Percentiles rank a stretch among this genome's conserved stretches.
Conservation (phyloP, 108 stramenopile genomes). For the Nitzschia palea region DNA sequence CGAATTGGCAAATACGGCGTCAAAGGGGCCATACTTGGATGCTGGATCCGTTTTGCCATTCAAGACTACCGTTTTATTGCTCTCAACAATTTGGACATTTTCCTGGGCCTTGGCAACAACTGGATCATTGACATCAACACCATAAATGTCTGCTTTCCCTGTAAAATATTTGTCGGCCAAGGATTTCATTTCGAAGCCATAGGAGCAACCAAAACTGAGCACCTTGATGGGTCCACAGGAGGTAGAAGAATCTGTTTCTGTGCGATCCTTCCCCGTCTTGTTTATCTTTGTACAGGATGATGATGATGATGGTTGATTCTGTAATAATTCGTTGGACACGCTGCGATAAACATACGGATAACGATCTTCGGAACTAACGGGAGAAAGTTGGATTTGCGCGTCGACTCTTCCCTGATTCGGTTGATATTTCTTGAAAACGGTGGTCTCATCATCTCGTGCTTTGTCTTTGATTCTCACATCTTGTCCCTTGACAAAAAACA, state of each 20-base stretch:
- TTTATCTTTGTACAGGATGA: neutral
- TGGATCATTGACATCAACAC: neutral
- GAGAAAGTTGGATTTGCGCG: neutral
- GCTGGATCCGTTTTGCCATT: neutral
- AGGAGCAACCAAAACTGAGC: neutral
- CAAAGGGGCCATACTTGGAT: neutral
- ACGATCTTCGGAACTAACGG: neutral
- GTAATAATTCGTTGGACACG: neutral
- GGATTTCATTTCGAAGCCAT: constrained; percentile 4
- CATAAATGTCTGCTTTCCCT: constrained; percentile 2
- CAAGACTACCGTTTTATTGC: neutral
- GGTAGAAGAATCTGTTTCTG: no score
- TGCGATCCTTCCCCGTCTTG: neutral
- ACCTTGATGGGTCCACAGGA: neutral
- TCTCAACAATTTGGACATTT: neutral
- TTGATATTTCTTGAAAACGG: neutral
- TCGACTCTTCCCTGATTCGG: neutral
- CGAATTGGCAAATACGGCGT: constrained; percentile 7
- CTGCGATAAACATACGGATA: neutral
- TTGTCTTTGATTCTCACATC: no score
- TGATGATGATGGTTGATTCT: neutral
- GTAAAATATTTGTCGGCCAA: neutral
- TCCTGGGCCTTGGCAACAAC: neutral
- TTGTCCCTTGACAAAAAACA: no score
- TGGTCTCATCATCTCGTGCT: neutral